Percentiles rank a stretch among this genome's conserved stretches.
Conservation (phyloP, 805 yeast genomes). For the Saccharomyces paradoxus region DNA sequence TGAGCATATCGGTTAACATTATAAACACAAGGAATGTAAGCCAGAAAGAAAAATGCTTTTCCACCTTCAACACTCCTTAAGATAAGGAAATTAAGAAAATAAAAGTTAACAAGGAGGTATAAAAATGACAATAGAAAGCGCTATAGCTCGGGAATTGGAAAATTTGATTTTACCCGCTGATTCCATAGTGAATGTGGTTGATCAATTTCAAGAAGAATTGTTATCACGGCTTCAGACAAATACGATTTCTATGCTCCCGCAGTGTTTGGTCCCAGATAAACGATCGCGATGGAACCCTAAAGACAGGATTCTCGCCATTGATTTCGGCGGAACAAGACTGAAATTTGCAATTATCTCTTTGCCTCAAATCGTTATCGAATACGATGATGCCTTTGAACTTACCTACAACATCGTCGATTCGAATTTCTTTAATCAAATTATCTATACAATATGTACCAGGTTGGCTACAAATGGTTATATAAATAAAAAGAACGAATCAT, state of each 20-base stretch:
- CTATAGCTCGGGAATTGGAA: conserved; percentile 2
- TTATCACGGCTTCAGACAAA: conserved; percentile 11
- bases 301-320: conserved; percentile 16
- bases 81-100: not conserved
- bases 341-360: conserved; percentile 17
- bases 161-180: conserved; percentile 8
- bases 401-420: conserved; percentile 11
- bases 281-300: not conserved
- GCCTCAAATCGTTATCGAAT: conserved; percentile 9
- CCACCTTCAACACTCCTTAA: not conserved
- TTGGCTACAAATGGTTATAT: conserved; percentile 1
- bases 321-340: conserved; percentile 26
- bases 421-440: conserved; percentile 14
- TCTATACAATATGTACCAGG: conserved; percentile 12
- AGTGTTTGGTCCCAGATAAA: conserved; percentile 1
- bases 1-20: not conserved
- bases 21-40: not conserved
- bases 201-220: conserved; percentile 12
- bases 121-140: conserved; percentile 2
- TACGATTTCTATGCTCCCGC: conserved; percentile 18
- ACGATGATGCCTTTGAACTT: conserved; percentile 9
- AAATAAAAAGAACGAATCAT: not conserved
- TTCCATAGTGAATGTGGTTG: conserved; percentile 7
- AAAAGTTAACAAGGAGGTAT: not conserved
- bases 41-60: not conserved